These are phyloP conservation scores for Fraxinus velutina DNA, from an alignment of 305 asterid genomes.

Conservation along the genomic window DNA sequence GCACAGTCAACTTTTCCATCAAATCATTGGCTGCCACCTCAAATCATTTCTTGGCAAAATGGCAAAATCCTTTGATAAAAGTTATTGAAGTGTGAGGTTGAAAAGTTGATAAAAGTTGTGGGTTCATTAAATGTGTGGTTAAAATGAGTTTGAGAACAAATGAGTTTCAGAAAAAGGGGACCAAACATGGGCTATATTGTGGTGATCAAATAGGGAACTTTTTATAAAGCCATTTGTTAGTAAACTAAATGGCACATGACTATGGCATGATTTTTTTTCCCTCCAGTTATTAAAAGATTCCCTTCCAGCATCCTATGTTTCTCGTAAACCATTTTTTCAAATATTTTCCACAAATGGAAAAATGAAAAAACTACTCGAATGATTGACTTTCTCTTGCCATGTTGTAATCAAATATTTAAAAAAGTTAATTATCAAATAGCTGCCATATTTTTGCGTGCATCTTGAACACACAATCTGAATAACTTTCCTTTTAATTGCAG, in stretches of 20 bases:
- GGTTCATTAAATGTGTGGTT: not conserved
- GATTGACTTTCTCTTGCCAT: conserved; percentile 9
- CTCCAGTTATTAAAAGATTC: not conserved
- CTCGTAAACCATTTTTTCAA: conserved; percentile 10
- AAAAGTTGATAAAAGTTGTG: not conserved
- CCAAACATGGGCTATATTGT: not conserved
- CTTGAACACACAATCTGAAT: not conserved
- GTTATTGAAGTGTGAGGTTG: not conserved
- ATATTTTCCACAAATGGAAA: conserved; percentile 1
- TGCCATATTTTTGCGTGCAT: not conserved
- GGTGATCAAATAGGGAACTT: not conserved
- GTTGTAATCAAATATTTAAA: conserved; percentile 12
- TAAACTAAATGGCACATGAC: not conserved
- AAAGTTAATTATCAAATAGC: conserved; percentile 8
- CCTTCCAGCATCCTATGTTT: not conserved
- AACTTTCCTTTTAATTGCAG: conserved; percentile 47
- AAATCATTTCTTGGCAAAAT: not conserved
- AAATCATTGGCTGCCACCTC: not conserved
- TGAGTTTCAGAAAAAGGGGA: not conserved
- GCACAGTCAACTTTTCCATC: not conserved
- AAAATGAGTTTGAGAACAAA: not conserved
- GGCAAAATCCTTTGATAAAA: too few species aligned
- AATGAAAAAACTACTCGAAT: conserved; percentile 4
- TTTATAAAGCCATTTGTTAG: not conserved
- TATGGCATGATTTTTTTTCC: not conserved